Conservation (phyloP, 805 yeast genomes). For the Middelhovenomyces tepae region DNA sequence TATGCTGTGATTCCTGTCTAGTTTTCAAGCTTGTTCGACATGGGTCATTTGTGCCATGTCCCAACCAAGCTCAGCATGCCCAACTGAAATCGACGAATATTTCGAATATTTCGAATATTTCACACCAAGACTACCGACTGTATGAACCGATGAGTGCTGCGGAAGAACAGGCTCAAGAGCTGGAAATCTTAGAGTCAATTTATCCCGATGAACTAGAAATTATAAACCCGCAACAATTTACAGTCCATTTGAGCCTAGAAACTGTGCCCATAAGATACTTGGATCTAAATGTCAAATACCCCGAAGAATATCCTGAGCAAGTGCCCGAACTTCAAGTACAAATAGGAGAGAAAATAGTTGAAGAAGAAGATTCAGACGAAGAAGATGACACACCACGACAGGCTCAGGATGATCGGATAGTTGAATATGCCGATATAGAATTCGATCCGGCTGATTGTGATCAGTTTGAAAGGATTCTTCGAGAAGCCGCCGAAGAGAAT, state of each 20-base stretch:
- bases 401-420: slow-evolving; percentile 34
- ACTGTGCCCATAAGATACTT: slow-evolving; percentile 53
- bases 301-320: slow-evolving; percentile 74
- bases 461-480: slow-evolving; percentile 17
- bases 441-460: slow-evolving; percentile 35
- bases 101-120: too few relatives aligned
- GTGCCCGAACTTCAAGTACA: slow-evolving; percentile 50
- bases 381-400: slow-evolving; percentile 34
- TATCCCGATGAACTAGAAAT: slow-evolving; percentile 82
- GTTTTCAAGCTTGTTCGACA: too few relatives aligned
- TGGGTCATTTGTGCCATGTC: too few relatives aligned
- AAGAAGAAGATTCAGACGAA: slow-evolving; percentile 43
- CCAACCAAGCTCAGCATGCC: too few relatives aligned
- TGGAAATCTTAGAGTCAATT: slow-evolving; percentile 82
- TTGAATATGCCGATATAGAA: slow-evolving; percentile 49
- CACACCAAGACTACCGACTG: too few relatives aligned
- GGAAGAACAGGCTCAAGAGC: slow-evolving; percentile 84
- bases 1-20: too few relatives aligned
- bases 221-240: slow-evolving; percentile 22
- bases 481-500: slow-evolving; percentile 52
- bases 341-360: slow-evolving; percentile 29
- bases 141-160: slow-evolving; percentile 74
- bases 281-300: slow-evolving; percentile 55
- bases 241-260: slow-evolving; percentile 56
- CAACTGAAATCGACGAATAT: too few relatives aligned